Conservation (phyloP, 306 rosid genomes). For the Medicago lupulina region DNA sequence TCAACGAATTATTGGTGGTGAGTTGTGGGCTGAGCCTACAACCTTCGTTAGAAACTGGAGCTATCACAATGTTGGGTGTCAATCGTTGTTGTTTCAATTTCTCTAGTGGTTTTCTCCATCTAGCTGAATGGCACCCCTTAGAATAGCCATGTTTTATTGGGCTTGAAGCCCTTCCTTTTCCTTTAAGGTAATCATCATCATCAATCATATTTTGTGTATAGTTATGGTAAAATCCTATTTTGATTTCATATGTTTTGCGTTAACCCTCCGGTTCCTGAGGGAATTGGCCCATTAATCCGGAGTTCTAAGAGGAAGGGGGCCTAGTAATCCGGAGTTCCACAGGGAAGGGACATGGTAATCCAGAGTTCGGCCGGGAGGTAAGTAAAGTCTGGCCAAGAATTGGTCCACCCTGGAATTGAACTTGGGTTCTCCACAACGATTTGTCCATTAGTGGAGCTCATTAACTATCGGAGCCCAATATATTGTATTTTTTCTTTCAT, state of each 20-base stretch:
- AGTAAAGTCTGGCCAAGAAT: too few relatives aligned
- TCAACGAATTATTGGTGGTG: constrained; percentile 71
- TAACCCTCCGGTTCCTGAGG: too few relatives aligned
- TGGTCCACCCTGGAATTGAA: too few relatives aligned
- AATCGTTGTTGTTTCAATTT: constrained; percentile 57
- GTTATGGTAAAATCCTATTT: constrained; percentile 6
- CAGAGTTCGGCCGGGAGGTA: too few relatives aligned
- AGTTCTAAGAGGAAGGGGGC: too few relatives aligned
- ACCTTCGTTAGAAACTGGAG: constrained; percentile 69
- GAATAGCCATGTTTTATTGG: constrained; percentile 67
- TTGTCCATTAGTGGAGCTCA: too few relatives aligned
- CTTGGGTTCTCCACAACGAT: too few relatives aligned
- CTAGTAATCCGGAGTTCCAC: too few relatives aligned
- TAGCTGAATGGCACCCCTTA: constrained; percentile 97
- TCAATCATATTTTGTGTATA: constrained; percentile 26
- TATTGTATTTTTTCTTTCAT: too few relatives aligned
- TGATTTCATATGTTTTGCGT: neutral
- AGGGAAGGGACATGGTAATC: too few relatives aligned
- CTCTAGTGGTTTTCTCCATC: constrained; percentile 65
- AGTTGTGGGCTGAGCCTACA: constrained; percentile 62
- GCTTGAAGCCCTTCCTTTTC: constrained; percentile 66
- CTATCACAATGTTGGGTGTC: constrained; percentile 69
- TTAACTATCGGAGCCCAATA: too few relatives aligned
- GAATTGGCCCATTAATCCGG: too few relatives aligned
- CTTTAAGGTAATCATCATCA: constrained; percentile 58